A percentile compares a stretch with the other conserved stretches of the same genome.
phyloP scores from a whole-genome alignment of 2,329 filamentous ascomycete species.

The Trichoderma hamatum region DNA sequence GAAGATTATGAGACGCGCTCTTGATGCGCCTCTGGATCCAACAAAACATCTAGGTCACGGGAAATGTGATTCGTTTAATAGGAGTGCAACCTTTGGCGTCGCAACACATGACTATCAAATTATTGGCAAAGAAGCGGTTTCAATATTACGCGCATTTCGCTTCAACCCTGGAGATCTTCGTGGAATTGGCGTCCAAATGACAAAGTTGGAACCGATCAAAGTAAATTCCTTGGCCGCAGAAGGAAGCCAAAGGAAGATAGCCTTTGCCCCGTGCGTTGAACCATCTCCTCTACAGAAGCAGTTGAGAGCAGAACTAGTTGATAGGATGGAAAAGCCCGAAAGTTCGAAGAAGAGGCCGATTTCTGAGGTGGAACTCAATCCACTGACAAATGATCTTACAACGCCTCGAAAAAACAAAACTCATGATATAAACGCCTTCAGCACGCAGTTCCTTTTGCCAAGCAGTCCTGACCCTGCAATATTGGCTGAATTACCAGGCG shows the following conservation, averaged over 20 bases:
- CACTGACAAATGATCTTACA: constrained; percentile 58
- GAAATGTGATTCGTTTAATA: constrained; percentile 93
- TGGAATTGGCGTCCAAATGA: constrained; percentile 90
- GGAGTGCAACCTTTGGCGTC: constrained; percentile 79
- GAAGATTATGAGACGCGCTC: constrained; percentile 88
- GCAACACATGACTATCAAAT: constrained; percentile 74
- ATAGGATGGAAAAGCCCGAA: constrained; percentile 48
- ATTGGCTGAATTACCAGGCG: constrained; percentile 77
- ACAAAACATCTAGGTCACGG: constrained; percentile 94
- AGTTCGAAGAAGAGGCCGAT: constrained; percentile 38
- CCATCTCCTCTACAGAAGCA: constrained; percentile 47
- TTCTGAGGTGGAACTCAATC: constrained; percentile 47
- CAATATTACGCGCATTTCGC: constrained; percentile 76
- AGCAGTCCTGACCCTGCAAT: constrained; percentile 80
- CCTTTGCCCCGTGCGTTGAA: constrained; percentile 63
- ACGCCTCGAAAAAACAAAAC: constrained; percentile 56
- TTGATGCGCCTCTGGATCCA: constrained; percentile 86
- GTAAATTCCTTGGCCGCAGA: constrained; percentile 57
- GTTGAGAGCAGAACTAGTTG: constrained; percentile 51
- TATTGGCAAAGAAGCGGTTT: constrained; percentile 81
- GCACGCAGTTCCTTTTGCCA: constrained; percentile 92
- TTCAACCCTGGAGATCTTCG: constrained; percentile 92
- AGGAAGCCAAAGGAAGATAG: constrained; percentile 77
- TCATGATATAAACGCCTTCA: constrained; percentile 68
- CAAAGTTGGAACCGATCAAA: constrained; percentile 83